Evolutionary conservation across 345 rosid species (phyloP), one percentile per base, ranked within the genome.

Genomic region (Citrus glauca): DNA sequence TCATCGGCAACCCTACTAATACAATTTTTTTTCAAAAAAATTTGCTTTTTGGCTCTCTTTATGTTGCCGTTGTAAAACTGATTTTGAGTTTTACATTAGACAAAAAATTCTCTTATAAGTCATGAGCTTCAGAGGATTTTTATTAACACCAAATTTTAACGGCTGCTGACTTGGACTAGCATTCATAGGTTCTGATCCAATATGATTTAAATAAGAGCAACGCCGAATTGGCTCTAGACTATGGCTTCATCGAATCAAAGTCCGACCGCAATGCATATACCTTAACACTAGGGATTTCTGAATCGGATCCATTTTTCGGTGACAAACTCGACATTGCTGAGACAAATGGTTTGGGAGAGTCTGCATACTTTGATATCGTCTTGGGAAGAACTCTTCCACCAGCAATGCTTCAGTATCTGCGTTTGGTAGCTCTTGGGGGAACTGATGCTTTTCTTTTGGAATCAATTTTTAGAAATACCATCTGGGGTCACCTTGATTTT

Each of bases 401-500:
- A n/a, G 57, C 84, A 78, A 80, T 93, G 93, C 89, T 93, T 83
- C 98, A 91, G 56, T 93, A 87, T 79, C 78, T 93, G 64, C 89
- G 98, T 40, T 88, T 93, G 67, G 93, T 92, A 56, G 98, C 93
- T 19, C 93, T 95, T 67, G 91, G 98, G 20, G 98, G 95, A 65
- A 66, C 93, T 19, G 97, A 93, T 83, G 93, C 89, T 78, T 91
- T 89, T 82, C 90, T 91, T 55, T 78, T 95, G 86, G 98, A 95
- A 79, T 92, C 99, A 69, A 80, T 95, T 79, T 95, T 95, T 78
- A 88, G 87, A 71, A 92, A 95, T 86, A 57, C 92, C 20, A 74
- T 95, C 63, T 95, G 99, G 99, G 98, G 85, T 55, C 98, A 93
- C 83, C 92, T 95, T 78, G 93, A 92, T 71, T 81, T 92, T 84